phyloP scores from a whole-genome alignment of 345 rosid genomes.

The Heritiera fomes region DNA sequence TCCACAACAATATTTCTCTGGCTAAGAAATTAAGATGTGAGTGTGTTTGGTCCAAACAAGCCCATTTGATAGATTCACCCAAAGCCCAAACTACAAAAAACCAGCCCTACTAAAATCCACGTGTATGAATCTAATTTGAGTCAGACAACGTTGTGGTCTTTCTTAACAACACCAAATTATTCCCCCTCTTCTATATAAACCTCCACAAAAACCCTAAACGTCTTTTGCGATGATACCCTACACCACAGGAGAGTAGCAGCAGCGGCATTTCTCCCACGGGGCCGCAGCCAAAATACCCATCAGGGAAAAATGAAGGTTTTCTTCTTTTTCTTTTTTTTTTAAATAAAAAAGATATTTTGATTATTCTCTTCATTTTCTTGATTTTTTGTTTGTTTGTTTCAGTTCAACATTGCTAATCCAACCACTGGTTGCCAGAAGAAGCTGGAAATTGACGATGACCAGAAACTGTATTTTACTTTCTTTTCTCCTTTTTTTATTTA shows the following conservation, averaged over 20 bases:
- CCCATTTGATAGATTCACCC: background rate
- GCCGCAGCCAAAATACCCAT: slow-evolving; percentile 14
- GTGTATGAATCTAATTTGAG: background rate
- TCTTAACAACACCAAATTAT: background rate
- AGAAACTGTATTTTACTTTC: slow-evolving; percentile 35
- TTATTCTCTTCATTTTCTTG: background rate
- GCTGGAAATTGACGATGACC: slow-evolving; percentile 56
- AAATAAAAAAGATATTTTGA: background rate
- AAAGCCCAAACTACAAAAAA: background rate
- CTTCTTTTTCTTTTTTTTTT: too few species aligned
- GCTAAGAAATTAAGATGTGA: too few species aligned
- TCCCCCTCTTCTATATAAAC: background rate
- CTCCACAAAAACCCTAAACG: slow-evolving; percentile 25
- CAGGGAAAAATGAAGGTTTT: slow-evolving; percentile 31
- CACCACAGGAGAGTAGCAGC: background rate
- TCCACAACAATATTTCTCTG: too few species aligned
- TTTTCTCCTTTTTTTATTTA: too few species aligned
- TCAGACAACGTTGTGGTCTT: background rate
- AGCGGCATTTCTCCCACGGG: slow-evolving; percentile 6
- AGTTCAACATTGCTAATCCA: slow-evolving; percentile 52
- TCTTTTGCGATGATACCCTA: background rate
- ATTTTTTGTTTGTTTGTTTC: background rate
- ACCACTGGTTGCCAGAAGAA: slow-evolving; percentile 59
- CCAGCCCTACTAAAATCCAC: background rate
- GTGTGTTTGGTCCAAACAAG: background rate